Evolutionary conservation across 345 rosid species (phyloP).

Genomic region (Heritiera fomes): DNA sequence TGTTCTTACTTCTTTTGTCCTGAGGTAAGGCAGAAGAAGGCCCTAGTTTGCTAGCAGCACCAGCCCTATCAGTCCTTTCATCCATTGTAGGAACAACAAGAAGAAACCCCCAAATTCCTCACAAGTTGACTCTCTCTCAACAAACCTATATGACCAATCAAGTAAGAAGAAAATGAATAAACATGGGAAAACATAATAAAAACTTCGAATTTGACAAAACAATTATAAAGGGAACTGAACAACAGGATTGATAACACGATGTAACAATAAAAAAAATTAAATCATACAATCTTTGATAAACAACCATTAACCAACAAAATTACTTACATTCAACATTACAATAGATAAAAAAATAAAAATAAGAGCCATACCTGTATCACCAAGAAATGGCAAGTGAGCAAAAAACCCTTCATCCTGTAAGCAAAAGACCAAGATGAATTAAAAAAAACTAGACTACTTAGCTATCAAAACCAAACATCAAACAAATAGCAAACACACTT

Average conservation of each 20-base stretch:
- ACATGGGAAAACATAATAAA: background rate
- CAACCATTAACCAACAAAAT: constrained; percentile 7
- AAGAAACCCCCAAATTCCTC: background rate
- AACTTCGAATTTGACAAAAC: background rate
- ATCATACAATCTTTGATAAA: background rate
- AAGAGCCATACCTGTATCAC: background rate
- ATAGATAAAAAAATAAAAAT: background rate
- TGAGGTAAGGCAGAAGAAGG: constrained; percentile 21
- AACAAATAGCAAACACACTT: background rate
- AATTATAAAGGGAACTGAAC: background rate
- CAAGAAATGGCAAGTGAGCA: background rate
- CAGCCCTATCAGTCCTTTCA: constrained; percentile 25
- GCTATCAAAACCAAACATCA: constrained; percentile 12
- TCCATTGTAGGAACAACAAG: constrained; percentile 3
- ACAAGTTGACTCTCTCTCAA: background rate
- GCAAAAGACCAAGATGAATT: background rate
- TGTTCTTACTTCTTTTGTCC: constrained; percentile 27
- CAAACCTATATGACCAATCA: constrained; percentile 2
- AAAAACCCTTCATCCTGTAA: background rate
- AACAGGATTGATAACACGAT: background rate
- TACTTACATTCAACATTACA: background rate
- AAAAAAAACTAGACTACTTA: too few species aligned
- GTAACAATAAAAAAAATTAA: background rate
- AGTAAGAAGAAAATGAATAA: background rate
- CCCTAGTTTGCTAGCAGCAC: constrained; percentile 6